Evolutionary conservation across 441 rosid genomes (phyloP), one percentile per base, ranked within the genome.

Genomic region (Erodium moschatum): DNA sequence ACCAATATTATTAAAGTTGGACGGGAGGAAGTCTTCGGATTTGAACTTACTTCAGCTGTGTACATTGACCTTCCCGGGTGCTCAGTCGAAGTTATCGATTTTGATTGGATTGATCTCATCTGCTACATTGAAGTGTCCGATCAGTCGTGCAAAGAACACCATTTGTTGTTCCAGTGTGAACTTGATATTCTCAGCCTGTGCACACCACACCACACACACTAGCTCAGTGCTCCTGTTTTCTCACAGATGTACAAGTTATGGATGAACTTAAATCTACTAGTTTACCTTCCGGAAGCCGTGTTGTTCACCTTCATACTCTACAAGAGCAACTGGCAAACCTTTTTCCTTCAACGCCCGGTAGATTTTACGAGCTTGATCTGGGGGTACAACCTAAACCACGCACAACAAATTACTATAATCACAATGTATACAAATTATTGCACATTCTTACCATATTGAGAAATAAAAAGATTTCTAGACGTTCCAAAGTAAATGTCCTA

Each of bases 231-330:
- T 40, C 3, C 1, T 65, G n/a, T 20, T 62, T 3, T 40, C 11
- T 54, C 27, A 11, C 61, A 16, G 4, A 16, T 2, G 21, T 24
- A 60, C 18, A 69, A 35, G 35, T 54, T 52, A 48, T 56, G 68
- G 56, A 65, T 69, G 33, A n/a, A 62, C 20, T 24, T 5, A 21
- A 3, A 64, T 69, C 52, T 24, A 24, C 67, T 52, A 64, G 10
- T 38, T 68, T 80, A 89, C 97, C 92, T 91, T 91, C 68, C 96
- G 86, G 74, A 89, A 94, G 67, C 97, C 97, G 38, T 94, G 96
- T 58, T 88, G 94, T 69, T 91, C 96, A 40, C 94, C 97, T 77
- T 94, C 92, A 16, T 91, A 91, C 80, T 89, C 96, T 67, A 94
- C 92, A 27, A 85, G 92, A 42, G 94, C 98, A 80, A 91, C 97